Evolutionary conservation across 306 rosid genomes (phyloP).

Genomic region (Carpinus fangiana): DNA sequence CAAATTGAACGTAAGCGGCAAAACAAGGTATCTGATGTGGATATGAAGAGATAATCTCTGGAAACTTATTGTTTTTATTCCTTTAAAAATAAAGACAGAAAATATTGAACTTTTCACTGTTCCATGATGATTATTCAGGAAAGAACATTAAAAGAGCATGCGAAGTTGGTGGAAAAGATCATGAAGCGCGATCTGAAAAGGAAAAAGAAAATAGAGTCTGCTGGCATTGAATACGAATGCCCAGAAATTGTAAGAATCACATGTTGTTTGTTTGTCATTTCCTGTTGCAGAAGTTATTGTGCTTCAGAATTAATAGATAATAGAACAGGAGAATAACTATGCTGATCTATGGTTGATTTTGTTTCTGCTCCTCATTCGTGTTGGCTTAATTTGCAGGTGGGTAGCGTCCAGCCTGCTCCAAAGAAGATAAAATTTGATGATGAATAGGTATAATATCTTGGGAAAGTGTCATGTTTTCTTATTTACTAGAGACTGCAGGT

Average conservation of each 20-base stretch:
- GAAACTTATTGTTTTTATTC: neutral
- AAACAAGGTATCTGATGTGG: constrained; percentile 53
- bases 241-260: constrained; percentile 74
- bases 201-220: constrained; percentile 68
- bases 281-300: neutral
- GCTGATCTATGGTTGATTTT: constrained; percentile 15
- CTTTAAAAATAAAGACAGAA: neutral
- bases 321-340: neutral
- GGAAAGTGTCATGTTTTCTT: neutral
- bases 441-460: constrained; percentile 21
- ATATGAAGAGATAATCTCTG: neutral
- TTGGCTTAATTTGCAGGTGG: constrained; percentile 51
- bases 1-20: constrained; percentile 58
- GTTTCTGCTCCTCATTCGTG: neutral
- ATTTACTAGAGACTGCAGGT: neutral
- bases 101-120: neutral
- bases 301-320: neutral
- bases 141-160: constrained; percentile 67
- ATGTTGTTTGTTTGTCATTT: neutral
- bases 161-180: constrained; percentile 62
- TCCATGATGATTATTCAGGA: constrained; percentile 50
- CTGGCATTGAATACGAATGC: constrained; percentile 82
- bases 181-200: constrained; percentile 56
- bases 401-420: constrained; percentile 61
- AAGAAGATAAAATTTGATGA: constrained; percentile 78